phyloP scores from a whole-genome alignment of 164 flowering plant species.

The Saururus chinensis region DNA sequence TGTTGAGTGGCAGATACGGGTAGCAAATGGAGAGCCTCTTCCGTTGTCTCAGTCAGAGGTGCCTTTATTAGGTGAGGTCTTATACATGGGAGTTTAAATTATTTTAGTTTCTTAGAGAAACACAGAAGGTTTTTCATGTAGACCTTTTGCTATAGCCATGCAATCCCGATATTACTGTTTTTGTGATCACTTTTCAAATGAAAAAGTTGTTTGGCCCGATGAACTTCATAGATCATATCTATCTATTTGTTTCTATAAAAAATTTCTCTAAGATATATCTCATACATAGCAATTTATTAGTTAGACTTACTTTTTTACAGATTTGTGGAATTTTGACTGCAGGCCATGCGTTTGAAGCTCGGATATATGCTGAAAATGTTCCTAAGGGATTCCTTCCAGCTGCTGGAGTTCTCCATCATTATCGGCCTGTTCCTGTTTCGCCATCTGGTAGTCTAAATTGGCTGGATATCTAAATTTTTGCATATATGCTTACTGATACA shows the following conservation, averaged over 20 bases:
- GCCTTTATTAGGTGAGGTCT: slow-evolving; percentile 53
- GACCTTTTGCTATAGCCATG: not conserved
- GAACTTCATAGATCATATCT: not conserved
- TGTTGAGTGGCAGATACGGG: slow-evolving; percentile 98
- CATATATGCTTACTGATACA: not conserved
- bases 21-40: slow-evolving; percentile 94
- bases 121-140: not conserved
- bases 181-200: too few species aligned
- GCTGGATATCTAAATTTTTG: not conserved
- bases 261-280: too few species aligned
- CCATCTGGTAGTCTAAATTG: slow-evolving; percentile 41
- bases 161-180: not conserved
- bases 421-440: slow-evolving; percentile 63
- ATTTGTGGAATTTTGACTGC: slow-evolving; percentile 4
- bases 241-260: too few species aligned
- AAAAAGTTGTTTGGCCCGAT: not conserved
- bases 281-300: too few species aligned
- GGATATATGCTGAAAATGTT: slow-evolving; percentile 99
- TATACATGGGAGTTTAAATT: not conserved
- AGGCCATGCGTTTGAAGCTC: slow-evolving; percentile 99
- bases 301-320: too few species aligned
- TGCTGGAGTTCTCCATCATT: slow-evolving; percentile 88
- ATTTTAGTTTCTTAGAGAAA: not conserved
- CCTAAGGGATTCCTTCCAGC: slow-evolving; percentile 98
- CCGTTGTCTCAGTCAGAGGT: slow-evolving; percentile 77